Evolutionary conservation across 2,329 filamentous ascomycete species (phyloP).

Genomic region (Diaporthe australafricana): DNA sequence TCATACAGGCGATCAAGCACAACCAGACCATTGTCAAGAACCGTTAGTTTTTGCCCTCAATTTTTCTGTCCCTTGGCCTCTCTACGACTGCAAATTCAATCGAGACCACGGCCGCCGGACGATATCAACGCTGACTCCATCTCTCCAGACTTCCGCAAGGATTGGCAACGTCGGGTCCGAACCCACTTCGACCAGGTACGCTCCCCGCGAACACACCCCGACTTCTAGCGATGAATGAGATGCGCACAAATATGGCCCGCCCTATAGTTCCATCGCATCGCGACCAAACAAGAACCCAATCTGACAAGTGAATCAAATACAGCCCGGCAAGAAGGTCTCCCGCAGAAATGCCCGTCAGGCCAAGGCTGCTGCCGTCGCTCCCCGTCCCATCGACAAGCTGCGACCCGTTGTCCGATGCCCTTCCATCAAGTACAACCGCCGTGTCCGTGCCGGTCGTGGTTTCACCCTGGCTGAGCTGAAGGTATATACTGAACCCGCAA

Average conservation of each 20-base stretch:
- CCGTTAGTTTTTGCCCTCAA: slow-evolving; percentile 69
- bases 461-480: slow-evolving; percentile 98
- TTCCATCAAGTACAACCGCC: slow-evolving; percentile 99
- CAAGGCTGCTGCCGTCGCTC: slow-evolving; percentile 95
- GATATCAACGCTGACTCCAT: slow-evolving; percentile 53
- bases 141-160: slow-evolving; percentile 93
- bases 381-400: slow-evolving; percentile 96
- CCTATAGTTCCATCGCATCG: not conserved
- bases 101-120: not conserved
- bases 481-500: slow-evolving; percentile 67
- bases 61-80: slow-evolving; percentile 36
- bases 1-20: slow-evolving; percentile 93
- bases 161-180: slow-evolving; percentile 99
- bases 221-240: slow-evolving; percentile 31
- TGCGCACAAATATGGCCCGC: not conserved
- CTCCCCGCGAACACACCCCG: slow-evolving; percentile 41
- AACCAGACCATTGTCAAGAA: slow-evolving; percentile 98
- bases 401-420: slow-evolving; percentile 97
- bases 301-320: slow-evolving; percentile 50
- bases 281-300: slow-evolving; percentile 40
- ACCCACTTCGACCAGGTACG: slow-evolving; percentile 99
- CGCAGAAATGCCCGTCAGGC: slow-evolving; percentile 90
- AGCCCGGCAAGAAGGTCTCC: slow-evolving; percentile 97
- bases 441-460: slow-evolving; percentile 94
- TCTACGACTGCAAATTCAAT: slow-evolving; percentile 40